These are phyloP conservation scores for Sedum album DNA, from an alignment of 164 flowering plant genomes.

Conservation along the genomic window DNA sequence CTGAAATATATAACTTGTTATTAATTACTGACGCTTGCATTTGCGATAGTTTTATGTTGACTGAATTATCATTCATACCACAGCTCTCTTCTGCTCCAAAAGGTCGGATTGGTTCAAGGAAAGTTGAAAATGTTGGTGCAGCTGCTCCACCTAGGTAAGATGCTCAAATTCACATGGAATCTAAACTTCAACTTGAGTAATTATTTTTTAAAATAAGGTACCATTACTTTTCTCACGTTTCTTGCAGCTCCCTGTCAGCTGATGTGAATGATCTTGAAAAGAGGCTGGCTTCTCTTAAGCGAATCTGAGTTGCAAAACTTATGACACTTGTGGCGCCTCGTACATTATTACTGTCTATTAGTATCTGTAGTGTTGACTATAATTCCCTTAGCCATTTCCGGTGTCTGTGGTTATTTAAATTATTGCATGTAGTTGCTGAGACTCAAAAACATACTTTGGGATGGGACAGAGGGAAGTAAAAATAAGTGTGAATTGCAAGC, in stretches of 20 bases:
- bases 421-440: no score
- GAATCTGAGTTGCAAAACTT: not conserved
- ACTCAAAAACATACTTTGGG: no score
- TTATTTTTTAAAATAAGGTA: not conserved
- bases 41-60: not conserved
- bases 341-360: no score
- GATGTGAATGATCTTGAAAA: slow-evolving; percentile 3
- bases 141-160: not conserved
- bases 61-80: not conserved
- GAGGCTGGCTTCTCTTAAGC: slow-evolving; percentile 5
- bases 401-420: no score
- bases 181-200: not conserved
- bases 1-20: not conserved
- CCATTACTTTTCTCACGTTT: not conserved
- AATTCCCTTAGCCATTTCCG: no score
- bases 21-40: not conserved
- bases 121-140: not conserved
- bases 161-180: not conserved
- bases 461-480: no score
- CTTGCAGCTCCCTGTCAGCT: not conserved
- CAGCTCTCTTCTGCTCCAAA: not conserved
- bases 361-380: no score
- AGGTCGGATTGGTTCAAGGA: slow-evolving; percentile 7
- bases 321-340: no score
- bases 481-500: no score